Conservation (phyloP, 2,329 filamentous ascomycete species). For the Xylaria sp. region DNA sequence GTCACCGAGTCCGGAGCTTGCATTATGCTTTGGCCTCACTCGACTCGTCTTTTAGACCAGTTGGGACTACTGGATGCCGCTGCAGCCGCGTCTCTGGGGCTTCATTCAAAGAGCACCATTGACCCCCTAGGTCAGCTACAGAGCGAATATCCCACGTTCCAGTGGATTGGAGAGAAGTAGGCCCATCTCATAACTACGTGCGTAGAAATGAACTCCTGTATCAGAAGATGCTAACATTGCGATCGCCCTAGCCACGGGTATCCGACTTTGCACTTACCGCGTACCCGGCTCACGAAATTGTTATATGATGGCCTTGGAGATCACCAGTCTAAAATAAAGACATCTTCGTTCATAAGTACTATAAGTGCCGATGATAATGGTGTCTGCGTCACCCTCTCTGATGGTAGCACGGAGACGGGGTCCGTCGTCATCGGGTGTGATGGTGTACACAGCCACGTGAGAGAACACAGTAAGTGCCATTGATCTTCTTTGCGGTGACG, state of each 20-base stretch:
- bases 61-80: not conserved
- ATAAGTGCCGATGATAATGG: slow-evolving; percentile 1
- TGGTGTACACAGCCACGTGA: slow-evolving; percentile 6
- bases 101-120: not conserved
- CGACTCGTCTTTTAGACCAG: slow-evolving; percentile 7
- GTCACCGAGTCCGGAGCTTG: not conserved
- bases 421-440: slow-evolving; percentile 4
- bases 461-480: slow-evolving; percentile 3
- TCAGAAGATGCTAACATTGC: not conserved
- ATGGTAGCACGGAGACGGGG: slow-evolving; percentile 1
- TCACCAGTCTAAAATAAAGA: not conserved
- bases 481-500: not conserved
- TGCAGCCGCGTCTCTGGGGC: not conserved
- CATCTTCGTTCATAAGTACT: not conserved
- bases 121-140: not conserved
- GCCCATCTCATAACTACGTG: not conserved
- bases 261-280: not conserved
- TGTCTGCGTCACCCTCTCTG: slow-evolving; percentile 1
- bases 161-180: slow-evolving; percentile 2
- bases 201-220: not conserved
- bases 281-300: not conserved
- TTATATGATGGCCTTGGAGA: not conserved
- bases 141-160: slow-evolving; percentile 2
- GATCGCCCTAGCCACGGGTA: not conserved
- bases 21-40: slow-evolving; percentile 15